Base-by-base conservation (phyloP, 768 basidiomycete genomes). In the Kwoniella newhampshirensis region DNA sequence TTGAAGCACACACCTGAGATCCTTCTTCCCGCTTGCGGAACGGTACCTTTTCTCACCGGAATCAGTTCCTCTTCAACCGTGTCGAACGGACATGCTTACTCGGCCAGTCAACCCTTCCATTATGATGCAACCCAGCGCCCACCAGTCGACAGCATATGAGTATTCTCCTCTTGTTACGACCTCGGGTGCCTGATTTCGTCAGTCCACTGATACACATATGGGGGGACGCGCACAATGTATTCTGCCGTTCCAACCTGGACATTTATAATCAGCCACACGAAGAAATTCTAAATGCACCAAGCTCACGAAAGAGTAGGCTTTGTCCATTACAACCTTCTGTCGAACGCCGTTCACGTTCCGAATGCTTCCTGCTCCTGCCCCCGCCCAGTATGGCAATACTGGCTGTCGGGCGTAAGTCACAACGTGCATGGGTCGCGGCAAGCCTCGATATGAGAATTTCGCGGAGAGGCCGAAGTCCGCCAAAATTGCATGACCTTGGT, bases 101-200 rank as follows among this genome's bases (percentile, higher is more conserved):
- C 93, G 88, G 25, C 94, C 94, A 36, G 89, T 89, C 77, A 98
- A 79, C 88, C 96, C 94, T 80, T 98, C 94, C 74, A 89, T 91
- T 58, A 98, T 78, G 88, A 98, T 94, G 60, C 94, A 97, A 32
- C 94, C 94, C 68, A 94, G 88, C 63, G 87, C 89, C 93, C 92
- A 99, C 89, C 91, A 94, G 94, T 18, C 57, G 86, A 83, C 66
- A 88, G 76, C 56, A 39, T 56, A 58, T 15, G 61, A 49, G 27
- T 53, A 67, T 13, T 66, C 67, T 11, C 51, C 54, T 1, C 92
- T 89, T 68, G 91, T 88, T 65, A 98, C 91, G 42, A 98, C 92
- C 78, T 99, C 94, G 0, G 96, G 96, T 12, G 96, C 91, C 75
- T 77, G 9, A 30, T 21, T 45, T 8, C 40, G n/a, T 39, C 25